Base-by-base conservation (phyloP, 2,329 filamentous ascomycete species). In the Metarhizium brunneum region DNA sequence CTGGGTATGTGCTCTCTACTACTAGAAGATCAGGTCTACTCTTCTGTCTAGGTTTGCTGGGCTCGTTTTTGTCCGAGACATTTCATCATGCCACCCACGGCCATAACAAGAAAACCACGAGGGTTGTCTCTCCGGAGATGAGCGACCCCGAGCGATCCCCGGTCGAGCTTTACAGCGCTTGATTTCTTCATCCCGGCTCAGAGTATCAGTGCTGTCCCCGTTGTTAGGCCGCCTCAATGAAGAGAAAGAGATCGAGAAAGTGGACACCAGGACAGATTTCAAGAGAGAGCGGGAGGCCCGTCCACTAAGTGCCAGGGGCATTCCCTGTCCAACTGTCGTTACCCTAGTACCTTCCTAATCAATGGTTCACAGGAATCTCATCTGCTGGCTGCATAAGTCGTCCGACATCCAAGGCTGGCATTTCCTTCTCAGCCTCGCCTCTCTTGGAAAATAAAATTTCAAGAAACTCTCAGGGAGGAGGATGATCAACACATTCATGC, bases 61-160 rank as follows among this genome's bases (percentile, higher is more conserved):
- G 30, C 35, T 54, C 36, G 47, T 53, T 32, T 45, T 53, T 58
- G 54, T 38, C 58, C 59, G 55, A 61, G 59, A 62, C 60, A 58
- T 57, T n/a, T 55, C 36, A 54, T 53, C 54, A 56, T 59, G 48
- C 42, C 50, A 47, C 16, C 42, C 50, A 47, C 16, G 50, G 38
- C 57, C 55, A 53, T 45, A 45, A 3, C 6, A 45, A 20, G 6
- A 50, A 56, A 43, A 48, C 47, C 56, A 56, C 55, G 51, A 50
- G 47, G 47, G 38, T 13, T 36, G 50, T 56, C 49, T 50, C n/a
- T 45, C 25, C 52, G 49, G 54, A 53, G 43, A 56, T 56, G 52
- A 55, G 45, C 20, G 32, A 42, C n/a, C 35, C 36, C 25, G 14
- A 51, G 52, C 40, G 11, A 40, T 53, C 32, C 47, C 47, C 51